Conservation (phyloP, 495 filamentous ascomycete genomes). For the Lasiosphaeriaceae sp. region DNA sequence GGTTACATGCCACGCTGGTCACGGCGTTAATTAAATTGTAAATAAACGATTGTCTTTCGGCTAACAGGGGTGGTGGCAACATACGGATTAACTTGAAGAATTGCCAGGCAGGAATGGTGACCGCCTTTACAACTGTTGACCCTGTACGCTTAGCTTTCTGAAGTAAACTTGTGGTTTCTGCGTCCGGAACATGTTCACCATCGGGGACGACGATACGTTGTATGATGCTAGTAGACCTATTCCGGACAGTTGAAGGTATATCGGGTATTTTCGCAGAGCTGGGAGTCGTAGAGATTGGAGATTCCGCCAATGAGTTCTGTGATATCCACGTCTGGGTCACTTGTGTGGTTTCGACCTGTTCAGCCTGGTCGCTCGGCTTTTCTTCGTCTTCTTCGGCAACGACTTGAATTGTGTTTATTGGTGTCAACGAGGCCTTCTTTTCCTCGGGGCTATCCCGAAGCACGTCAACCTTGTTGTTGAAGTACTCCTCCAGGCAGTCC, state of each 20-base stretch:
- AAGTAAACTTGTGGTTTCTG: conserved; percentile 35
- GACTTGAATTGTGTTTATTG: conserved; percentile 33
- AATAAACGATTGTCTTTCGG: background rate
- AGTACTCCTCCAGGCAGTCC: conserved; percentile 87
- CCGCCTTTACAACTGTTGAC: conserved; percentile 65
- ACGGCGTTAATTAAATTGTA: background rate
- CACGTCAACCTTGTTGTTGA: conserved; percentile 92
- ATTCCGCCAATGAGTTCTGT: conserved; percentile 19
- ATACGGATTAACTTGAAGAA: conserved; percentile 87
- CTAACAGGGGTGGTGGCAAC: conserved; percentile 21
- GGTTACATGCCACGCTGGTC: conserved; percentile 66
- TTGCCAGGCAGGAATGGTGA: conserved; percentile 96
- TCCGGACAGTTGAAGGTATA: conserved; percentile 20
- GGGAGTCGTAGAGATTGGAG: conserved; percentile 16
- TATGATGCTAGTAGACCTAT: conserved; percentile 48
- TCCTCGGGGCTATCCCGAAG: conserved; percentile 62
- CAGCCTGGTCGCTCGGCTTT: conserved; percentile 7
- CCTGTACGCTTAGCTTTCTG: conserved; percentile 39
- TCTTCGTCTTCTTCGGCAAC: conserved; percentile 31
- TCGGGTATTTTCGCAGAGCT: conserved; percentile 16
- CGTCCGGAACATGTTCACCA: conserved; percentile 26
- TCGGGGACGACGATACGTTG: conserved; percentile 44
- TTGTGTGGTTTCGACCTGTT: conserved; percentile 6
- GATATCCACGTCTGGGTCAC: conserved; percentile 31
- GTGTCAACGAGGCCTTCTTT: conserved; percentile 35